Percentiles rank a stretch among this genome's conserved stretches.
These are phyloP conservation scores for Hamamelis virginiana DNA, from an alignment of 164 flowering plant genomes.

Conservation along the genomic window DNA sequence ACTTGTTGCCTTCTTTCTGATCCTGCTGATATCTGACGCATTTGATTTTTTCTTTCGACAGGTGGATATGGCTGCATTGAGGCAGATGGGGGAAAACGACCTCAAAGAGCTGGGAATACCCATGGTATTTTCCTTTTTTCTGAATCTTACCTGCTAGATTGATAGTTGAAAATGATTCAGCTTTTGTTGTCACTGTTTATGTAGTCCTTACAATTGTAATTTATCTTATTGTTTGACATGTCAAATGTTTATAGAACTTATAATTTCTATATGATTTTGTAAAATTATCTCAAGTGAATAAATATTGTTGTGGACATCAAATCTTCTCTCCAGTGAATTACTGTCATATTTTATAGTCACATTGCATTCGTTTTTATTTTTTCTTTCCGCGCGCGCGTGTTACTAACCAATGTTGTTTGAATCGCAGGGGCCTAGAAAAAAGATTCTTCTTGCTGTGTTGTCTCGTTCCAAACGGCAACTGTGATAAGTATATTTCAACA, in stretches of 20 bases:
- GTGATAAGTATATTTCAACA: constrained; percentile 5
- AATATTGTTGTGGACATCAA: too few relatives aligned
- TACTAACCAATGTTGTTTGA: constrained; percentile 9
- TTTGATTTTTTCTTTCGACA: constrained; percentile 22
- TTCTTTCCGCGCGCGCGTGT: background rate
- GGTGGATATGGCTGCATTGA: constrained; percentile 86
- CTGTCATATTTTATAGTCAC: background rate
- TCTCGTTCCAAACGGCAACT: constrained; percentile 39
- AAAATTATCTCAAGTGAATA: too few relatives aligned
- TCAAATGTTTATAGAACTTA: too few relatives aligned
- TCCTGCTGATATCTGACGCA: background rate
- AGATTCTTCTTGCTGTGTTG: constrained; percentile 57
- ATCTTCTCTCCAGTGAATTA: too few relatives aligned
- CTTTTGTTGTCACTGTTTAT: background rate
- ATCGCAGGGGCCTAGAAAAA: constrained; percentile 80
- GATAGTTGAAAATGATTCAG: background rate
- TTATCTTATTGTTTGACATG: too few relatives aligned
- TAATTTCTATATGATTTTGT: too few relatives aligned
- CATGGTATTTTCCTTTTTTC: constrained; percentile 48
- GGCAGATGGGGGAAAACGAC: constrained; percentile 82
- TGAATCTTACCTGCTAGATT: background rate
- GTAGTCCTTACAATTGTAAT: too few relatives aligned
- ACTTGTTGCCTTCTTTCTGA: too few relatives aligned
- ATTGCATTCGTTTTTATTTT: background rate
- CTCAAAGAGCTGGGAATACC: constrained; percentile 86